phyloP scores from a whole-genome alignment of 306 rosid species.

The Canavalia gladiata region DNA sequence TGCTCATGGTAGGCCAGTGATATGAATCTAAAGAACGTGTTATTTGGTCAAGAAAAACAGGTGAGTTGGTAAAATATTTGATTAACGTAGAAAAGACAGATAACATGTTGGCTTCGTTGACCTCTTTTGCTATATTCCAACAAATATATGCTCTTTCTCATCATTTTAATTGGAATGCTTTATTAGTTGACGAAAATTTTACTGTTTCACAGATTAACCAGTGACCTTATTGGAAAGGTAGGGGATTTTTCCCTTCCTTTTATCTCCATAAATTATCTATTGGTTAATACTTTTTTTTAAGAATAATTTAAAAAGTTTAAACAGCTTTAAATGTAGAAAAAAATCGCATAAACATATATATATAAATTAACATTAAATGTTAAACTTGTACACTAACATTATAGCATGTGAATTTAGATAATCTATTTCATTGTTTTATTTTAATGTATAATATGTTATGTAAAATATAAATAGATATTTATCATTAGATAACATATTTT shows the following conservation, averaged over 20 bases:
- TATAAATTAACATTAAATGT: too few relatives aligned
- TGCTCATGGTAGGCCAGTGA: not conserved
- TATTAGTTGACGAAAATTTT: not conserved
- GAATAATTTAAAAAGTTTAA: too few relatives aligned
- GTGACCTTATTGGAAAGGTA: not conserved
- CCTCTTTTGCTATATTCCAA: not conserved
- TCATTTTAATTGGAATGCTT: slow-evolving; percentile 2
- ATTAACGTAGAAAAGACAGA: slow-evolving; percentile 26
- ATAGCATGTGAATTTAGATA: too few relatives aligned
- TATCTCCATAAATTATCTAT: not conserved
- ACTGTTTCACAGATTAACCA: not conserved
- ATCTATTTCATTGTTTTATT: too few relatives aligned
- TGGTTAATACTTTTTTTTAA: too few relatives aligned
- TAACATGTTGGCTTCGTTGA: slow-evolving; percentile 30
- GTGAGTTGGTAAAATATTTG: not conserved
- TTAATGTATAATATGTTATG: too few relatives aligned
- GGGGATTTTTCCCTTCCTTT: not conserved
- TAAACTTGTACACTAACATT: too few relatives aligned
- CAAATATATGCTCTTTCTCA: not conserved
- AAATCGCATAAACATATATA: too few relatives aligned
- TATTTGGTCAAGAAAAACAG: slow-evolving; percentile 20
- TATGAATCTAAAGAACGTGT: slow-evolving; percentile 1
- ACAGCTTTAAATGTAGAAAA: too few relatives aligned
- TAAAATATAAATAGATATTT: too few relatives aligned
- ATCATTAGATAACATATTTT: too few relatives aligned